A percentile compares a stretch with the other conserved stretches of the same genome.
phyloP scores from a whole-genome alignment of 2,329 filamentous ascomycete genomes.

The Fusarium penzigii region DNA sequence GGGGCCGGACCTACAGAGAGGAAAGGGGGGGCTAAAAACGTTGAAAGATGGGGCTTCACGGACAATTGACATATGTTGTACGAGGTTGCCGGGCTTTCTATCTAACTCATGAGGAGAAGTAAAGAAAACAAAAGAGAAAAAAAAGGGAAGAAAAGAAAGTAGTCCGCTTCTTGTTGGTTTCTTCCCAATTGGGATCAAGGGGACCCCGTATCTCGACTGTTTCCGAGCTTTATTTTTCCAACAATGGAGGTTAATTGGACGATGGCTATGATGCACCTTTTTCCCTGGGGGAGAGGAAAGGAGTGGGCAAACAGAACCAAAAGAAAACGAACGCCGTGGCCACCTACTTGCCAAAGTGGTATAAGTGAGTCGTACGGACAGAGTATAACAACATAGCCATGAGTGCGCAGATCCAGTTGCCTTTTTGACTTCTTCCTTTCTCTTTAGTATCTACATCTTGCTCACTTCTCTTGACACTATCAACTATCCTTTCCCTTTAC shows the following conservation, averaged over 20 bases:
- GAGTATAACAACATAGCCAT: slow-evolving; percentile 25
- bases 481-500: not conserved
- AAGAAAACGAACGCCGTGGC: slow-evolving; percentile 4
- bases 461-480: not conserved
- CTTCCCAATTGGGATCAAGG: too few species aligned
- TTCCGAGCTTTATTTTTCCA: too few species aligned
- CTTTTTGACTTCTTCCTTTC: slow-evolving; percentile 10
- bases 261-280: too few species aligned
- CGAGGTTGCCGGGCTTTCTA: slow-evolving; percentile 13
- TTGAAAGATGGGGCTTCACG: slow-evolving; percentile 10
- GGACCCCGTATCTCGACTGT: too few species aligned
- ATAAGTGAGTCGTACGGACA: slow-evolving; percentile 26
- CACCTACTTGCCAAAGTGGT: slow-evolving; percentile 9
- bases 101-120: not conserved
- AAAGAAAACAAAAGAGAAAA: too few species aligned
- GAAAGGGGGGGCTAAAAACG: not conserved
- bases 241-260: too few species aligned
- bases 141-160: too few species aligned
- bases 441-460: slow-evolving; percentile 7
- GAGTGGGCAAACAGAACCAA: slow-evolving; percentile 21
- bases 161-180: too few species aligned
- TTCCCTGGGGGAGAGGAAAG: slow-evolving; percentile 5
- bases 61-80: slow-evolving; percentile 27
- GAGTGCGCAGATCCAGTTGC: slow-evolving; percentile 16
- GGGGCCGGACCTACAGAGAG: not conserved